Evolutionary conservation across 1,284 basidiomycete species (phyloP).

Genomic region (Trichosporon sp.): DNA sequence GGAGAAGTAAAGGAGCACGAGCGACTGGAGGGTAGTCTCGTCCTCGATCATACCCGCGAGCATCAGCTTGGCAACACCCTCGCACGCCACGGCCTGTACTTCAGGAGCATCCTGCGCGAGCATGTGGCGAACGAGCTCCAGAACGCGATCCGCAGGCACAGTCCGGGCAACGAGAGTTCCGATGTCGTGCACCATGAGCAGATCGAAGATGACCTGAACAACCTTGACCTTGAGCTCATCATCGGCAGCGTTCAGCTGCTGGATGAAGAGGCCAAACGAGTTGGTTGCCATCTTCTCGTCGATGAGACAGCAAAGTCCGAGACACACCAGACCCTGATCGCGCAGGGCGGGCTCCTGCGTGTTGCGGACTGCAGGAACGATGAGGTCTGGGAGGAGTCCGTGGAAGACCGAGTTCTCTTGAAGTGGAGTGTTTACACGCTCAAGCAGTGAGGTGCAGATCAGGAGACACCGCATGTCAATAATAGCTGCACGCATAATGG

Average conservation of each 20-base stretch:
- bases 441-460: constrained; percentile 87
- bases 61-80: constrained; percentile 88
- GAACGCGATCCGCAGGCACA: constrained; percentile 62
- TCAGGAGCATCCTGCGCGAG: constrained; percentile 73
- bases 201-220: constrained; percentile 84
- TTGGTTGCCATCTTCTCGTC: constrained; percentile 85
- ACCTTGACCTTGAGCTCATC: constrained; percentile 78
- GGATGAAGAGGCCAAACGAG: constrained; percentile 85
- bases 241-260: constrained; percentile 76
- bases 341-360: constrained; percentile 77
- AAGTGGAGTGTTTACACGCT: constrained; percentile 86
- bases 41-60: constrained; percentile 80
- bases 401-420: constrained; percentile 93
- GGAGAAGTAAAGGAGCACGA: constrained; percentile 83
- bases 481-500: constrained; percentile 61
- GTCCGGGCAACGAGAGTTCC: constrained; percentile 56
- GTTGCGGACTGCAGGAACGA: constrained; percentile 84
- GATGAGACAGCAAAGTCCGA: constrained; percentile 90
- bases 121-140: constrained; percentile 73
- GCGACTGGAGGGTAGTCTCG: constrained; percentile 71
- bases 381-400: constrained; percentile 84
- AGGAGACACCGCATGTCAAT: constrained; percentile 80
- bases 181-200: constrained; percentile 85
- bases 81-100: constrained; percentile 75
- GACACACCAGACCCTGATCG: constrained; percentile 80